These are phyloP conservation scores for Aaosphaeria arxii DNA, from an alignment of 2,329 filamentous ascomycete species.

Conservation along the genomic window DNA sequence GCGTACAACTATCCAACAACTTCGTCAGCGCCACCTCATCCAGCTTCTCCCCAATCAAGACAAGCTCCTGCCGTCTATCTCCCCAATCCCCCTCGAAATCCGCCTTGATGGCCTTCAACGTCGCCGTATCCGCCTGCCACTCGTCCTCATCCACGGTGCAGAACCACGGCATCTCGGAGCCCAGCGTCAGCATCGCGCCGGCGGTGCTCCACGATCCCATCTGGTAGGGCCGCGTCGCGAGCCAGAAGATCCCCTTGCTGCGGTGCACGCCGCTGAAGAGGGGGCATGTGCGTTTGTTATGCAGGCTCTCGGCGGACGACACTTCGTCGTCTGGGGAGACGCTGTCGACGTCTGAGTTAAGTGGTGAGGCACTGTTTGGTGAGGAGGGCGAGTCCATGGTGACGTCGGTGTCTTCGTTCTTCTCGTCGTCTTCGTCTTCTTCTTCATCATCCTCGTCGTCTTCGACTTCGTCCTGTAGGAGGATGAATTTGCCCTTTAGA, in stretches of 20 bases:
- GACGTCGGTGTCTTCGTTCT: background rate
- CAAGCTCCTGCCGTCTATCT: slow-evolving; percentile 68
- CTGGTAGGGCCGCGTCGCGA: slow-evolving; percentile 57
- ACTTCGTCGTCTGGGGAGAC: slow-evolving; percentile 27
- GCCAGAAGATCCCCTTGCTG: slow-evolving; percentile 61
- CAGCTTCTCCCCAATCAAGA: slow-evolving; percentile 69
- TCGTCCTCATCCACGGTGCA: slow-evolving; percentile 55
- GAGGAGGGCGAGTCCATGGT: slow-evolving; percentile 5
- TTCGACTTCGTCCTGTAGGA: slow-evolving; percentile 38
- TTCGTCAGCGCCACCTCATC: slow-evolving; percentile 51
- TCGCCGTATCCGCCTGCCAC: slow-evolving; percentile 50
- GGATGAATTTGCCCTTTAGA: slow-evolving; percentile 43
- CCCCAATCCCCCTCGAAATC: slow-evolving; percentile 59
- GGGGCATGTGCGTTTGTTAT: slow-evolving; percentile 54
- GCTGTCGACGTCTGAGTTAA: background rate
- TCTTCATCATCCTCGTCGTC: slow-evolving; percentile 31
- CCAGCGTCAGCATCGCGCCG: slow-evolving; percentile 61
- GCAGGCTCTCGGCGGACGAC: slow-evolving; percentile 43
- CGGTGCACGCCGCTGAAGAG: slow-evolving; percentile 57
- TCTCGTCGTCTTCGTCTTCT: slow-evolving; percentile 13
- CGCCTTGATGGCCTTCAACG: slow-evolving; percentile 46
- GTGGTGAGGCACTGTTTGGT: background rate
- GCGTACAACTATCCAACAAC: slow-evolving; percentile 58
- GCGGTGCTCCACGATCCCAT: slow-evolving; percentile 63
- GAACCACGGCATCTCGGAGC: slow-evolving; percentile 58